phyloP scores from a whole-genome alignment of 176 grass and related monocot species.

The Carex parvula region DNA sequence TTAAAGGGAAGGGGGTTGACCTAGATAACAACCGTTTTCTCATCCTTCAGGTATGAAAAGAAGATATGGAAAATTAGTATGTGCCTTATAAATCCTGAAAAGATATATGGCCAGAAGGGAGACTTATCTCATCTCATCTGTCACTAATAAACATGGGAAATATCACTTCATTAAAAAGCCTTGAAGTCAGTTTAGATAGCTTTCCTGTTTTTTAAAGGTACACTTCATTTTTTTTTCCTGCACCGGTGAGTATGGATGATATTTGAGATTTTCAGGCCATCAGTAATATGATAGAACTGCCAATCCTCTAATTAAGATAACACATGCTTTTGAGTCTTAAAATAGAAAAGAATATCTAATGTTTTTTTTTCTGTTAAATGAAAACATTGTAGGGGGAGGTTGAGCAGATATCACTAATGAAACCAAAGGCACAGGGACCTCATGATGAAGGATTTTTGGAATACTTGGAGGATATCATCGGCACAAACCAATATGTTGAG shows the following conservation, averaged over 20 bases:
- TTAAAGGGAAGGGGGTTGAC: constrained; percentile 96
- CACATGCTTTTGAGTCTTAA: not conserved
- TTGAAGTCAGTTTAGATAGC: not conserved
- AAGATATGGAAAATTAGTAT: not conserved
- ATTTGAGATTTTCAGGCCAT: not conserved
- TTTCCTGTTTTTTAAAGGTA: not conserved
- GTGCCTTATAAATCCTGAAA: not conserved
- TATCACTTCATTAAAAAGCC: not conserved
- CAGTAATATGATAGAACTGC: not conserved
- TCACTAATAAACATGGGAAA: constrained; percentile 10
- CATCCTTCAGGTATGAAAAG: constrained; percentile 73
- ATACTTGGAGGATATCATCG: constrained; percentile 98
- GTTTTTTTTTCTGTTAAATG: constrained; percentile 3
- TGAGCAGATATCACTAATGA: constrained; percentile 98
- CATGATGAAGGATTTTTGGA: constrained; percentile 98
- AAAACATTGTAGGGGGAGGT: constrained; percentile 70
- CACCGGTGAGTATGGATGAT: not conserved
- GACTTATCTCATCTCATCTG: not conserved
- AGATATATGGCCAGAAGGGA: not conserved
- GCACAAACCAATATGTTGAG: constrained; percentile 88
- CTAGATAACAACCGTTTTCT: constrained; percentile 98
- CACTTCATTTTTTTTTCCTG: not conserved
- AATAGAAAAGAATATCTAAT: not conserved
- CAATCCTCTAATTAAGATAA: not conserved
- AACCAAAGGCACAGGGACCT: constrained; percentile 84